These are phyloP conservation scores for Thalassiosira mediterranea DNA, from an alignment of 352 stramenopile genomes.

Conservation along the genomic window DNA sequence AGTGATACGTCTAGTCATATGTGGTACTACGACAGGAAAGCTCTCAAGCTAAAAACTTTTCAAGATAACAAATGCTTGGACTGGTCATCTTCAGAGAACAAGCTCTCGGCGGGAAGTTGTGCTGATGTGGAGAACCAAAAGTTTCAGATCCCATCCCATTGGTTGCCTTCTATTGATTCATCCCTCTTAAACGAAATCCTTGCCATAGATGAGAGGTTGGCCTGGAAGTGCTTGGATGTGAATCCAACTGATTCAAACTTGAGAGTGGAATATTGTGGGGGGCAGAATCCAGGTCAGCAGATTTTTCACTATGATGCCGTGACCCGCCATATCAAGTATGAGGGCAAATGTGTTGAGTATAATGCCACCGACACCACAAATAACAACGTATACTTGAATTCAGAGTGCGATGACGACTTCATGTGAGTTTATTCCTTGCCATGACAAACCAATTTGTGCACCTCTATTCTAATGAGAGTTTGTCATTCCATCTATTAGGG, in stretches of 20 bases:
- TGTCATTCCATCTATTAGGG: no score
- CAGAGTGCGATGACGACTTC: not conserved
- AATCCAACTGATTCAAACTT: no score
- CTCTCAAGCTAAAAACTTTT: not conserved
- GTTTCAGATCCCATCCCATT: not conserved
- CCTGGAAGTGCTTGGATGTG: no score
- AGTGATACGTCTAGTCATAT: not conserved
- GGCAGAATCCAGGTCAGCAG: not conserved
- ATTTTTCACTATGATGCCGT: not conserved
- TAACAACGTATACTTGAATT: not conserved
- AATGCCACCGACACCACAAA: not conserved
- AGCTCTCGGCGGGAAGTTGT: not conserved
- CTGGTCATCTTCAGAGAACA: not conserved
- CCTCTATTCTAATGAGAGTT: no score
- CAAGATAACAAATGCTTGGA: not conserved
- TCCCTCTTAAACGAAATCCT: no score
- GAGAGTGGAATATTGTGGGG: not conserved
- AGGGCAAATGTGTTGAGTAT: not conserved
- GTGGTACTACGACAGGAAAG: no score
- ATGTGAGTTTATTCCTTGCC: no score
- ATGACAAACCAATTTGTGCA: no score
- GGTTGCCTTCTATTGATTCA: not conserved
- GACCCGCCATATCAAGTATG: not conserved
- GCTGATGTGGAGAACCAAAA: not conserved
- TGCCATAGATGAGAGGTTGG: no score